Conservation (phyloP, 352 stramenopile genomes). For the Pythium scleroteichum region DNA sequence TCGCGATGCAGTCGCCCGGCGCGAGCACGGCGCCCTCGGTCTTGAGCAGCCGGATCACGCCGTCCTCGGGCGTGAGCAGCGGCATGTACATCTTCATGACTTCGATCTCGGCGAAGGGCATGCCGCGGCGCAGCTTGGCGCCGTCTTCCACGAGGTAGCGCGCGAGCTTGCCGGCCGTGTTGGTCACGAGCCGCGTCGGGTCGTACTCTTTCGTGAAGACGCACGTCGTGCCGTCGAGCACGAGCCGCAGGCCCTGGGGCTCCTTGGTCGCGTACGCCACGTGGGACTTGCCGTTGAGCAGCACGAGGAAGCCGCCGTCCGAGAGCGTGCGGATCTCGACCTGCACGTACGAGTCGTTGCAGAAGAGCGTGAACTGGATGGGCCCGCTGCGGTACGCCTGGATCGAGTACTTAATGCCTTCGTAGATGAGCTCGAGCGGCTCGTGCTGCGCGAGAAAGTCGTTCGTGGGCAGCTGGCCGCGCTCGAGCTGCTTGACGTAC, state of each 20-base stretch:
- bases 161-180: conserved; percentile 99
- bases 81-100: conserved; percentile 99
- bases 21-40: conserved; percentile 96
- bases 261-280: conserved; percentile 96
- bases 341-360: conserved; percentile 87
- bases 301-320: conserved; percentile 98
- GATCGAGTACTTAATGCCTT: conserved; percentile 99
- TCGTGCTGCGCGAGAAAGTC: conserved; percentile 84
- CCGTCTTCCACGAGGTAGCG: conserved; percentile 98
- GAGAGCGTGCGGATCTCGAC: conserved; percentile 96
- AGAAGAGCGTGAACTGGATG: conserved; percentile 92
- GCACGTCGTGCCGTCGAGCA: conserved; percentile 95
- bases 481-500: conserved; percentile 84
- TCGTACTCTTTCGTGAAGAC: conserved; percentile 99
- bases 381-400: conserved; percentile 87
- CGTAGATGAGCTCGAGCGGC: conserved; percentile 97
- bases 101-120: conserved; percentile 88
- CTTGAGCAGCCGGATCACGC: conserved; percentile 94
- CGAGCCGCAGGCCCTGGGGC: conserved; percentile 88
- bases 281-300: conserved; percentile 96
- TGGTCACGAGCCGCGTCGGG: conserved; percentile 96
- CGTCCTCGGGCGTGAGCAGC: conserved; percentile 95
- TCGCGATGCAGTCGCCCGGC: conserved; percentile 96
- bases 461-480: conserved; percentile 91
- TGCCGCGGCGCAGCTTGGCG: conserved; percentile 81